These are phyloP conservation scores for Ottelia alismoides DNA, from an alignment of 106 monocot genomes.

Conservation along the genomic window DNA sequence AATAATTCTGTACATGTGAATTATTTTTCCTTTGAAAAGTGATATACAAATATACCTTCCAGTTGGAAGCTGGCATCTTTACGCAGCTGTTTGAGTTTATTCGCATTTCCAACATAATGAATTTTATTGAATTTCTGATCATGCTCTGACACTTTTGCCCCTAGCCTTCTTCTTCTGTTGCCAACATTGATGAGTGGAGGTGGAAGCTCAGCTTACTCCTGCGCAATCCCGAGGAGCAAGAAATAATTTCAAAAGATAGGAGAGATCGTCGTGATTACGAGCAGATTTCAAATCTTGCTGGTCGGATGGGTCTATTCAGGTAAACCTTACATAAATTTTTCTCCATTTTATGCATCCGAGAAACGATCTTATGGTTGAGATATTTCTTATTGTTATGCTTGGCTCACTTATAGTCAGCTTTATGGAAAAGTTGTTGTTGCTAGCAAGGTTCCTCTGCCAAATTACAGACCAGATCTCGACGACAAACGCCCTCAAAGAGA, in stretches of 20 bases:
- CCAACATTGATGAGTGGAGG: slow-evolving; percentile 98
- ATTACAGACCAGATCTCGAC: slow-evolving; percentile 97
- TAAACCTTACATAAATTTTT: slow-evolving; percentile 19
- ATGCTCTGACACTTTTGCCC: not conserved
- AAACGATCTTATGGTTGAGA: not conserved
- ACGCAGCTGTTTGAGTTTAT: not conserved
- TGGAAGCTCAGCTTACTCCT: slow-evolving; percentile 96
- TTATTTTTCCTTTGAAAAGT: not conserved
- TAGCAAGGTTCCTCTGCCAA: slow-evolving; percentile 91
- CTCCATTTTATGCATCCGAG: not conserved
- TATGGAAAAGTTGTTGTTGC: slow-evolving; percentile 95
- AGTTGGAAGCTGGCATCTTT: not conserved
- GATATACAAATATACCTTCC: too few relatives aligned
- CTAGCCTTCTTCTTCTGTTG: slow-evolving; percentile 87
- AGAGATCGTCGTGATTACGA: slow-evolving; percentile 97
- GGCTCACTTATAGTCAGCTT: slow-evolving; percentile 26
- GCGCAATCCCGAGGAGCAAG: slow-evolving; percentile 73
- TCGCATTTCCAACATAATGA: not conserved
- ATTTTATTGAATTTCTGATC: not conserved
- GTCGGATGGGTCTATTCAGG: slow-evolving; percentile 94
- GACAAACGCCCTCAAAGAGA: slow-evolving; percentile 98
- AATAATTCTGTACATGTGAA: not conserved
- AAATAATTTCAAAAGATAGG: slow-evolving; percentile 83
- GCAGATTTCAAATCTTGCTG: slow-evolving; percentile 81
- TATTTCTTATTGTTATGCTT: not conserved